phyloP scores from a whole-genome alignment of 225 moss, liverwort and hornwort species.

The Polytrichum formosum region DNA sequence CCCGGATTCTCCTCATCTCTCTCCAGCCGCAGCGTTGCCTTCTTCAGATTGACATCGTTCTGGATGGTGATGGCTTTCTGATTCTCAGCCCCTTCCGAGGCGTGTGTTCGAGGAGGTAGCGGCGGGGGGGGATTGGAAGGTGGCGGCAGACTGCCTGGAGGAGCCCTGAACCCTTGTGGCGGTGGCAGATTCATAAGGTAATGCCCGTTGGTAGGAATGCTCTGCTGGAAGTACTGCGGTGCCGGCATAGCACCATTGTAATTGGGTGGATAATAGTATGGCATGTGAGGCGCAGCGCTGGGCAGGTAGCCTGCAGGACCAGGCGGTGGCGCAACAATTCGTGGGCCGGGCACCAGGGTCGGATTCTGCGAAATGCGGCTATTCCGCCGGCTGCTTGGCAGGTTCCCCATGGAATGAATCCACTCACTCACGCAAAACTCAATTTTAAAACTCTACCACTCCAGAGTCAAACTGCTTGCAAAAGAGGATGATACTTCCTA shows the following conservation, averaged over 20 bases:
- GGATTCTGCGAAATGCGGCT: constrained; percentile 32
- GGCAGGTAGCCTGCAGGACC: constrained; percentile 38
- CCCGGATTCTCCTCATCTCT: constrained; percentile 85
- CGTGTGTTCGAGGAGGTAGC: constrained; percentile 24
- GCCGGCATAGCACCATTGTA: constrained; percentile 53
- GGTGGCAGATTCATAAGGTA: constrained; percentile 66
- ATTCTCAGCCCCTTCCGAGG: constrained; percentile 52
- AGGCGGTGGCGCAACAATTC: constrained; percentile 35
- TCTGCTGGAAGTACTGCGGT: constrained; percentile 56
- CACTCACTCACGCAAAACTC: neutral
- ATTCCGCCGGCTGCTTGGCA: constrained; percentile 65
- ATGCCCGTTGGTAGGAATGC: constrained; percentile 68
- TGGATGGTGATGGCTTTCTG: constrained; percentile 86
- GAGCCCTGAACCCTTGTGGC: constrained; percentile 39
- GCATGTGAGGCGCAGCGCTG: constrained; percentile 23
- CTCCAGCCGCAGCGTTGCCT: constrained; percentile 78
- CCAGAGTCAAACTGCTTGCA: neutral
- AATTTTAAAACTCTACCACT: neutral
- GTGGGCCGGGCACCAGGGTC: constrained; percentile 37
- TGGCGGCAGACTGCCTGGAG: constrained; percentile 28
- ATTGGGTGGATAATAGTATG: constrained; percentile 55
- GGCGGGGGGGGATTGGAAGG: constrained; percentile 22
- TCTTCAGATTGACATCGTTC: constrained; percentile 94
- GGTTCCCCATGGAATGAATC: constrained; percentile 62
- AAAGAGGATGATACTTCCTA: neutral